Base-by-base conservation (phyloP, 2,329 filamentous ascomycete species). In the Fragosphaeria purpurea region DNA sequence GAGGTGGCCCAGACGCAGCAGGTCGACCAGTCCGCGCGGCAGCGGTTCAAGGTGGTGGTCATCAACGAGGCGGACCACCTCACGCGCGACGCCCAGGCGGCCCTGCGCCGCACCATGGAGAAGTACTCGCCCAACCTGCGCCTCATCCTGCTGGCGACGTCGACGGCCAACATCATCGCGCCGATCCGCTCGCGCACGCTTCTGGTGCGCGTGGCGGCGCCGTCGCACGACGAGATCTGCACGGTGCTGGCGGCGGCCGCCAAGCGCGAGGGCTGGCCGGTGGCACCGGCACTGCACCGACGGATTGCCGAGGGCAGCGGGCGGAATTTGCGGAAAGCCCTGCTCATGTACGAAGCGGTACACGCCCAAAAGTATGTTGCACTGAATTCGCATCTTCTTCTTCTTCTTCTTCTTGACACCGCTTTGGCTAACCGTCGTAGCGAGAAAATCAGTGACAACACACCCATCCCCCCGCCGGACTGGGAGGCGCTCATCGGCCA, bases 1-100 rank as follows among this genome's bases (percentile, higher is more conserved):
- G 93, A 98, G 68, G 91, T 98, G 5, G 93, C 94, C 34, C 94
- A 98, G 69, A 98, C 93, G 48, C 93, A 98, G 66, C 94, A 98
- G 70, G 93, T 98, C n/a, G 93, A 98, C 66, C 76, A 93, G 58
- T 77, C 82, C 10, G 94, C 94, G 12, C 86, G 82, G 65, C 93
- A 98, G 66, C 80, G 83, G 43, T 98, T 98, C 78, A 98, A 98
- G 70, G 90, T 98, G 1, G 93, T 98, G 1, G 91, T 98, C 38
- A 97, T 98, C 75, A 98, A 98, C 61, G 93, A 98, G 73, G 93
- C 93, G 7, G 94, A 98, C 64, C 87, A 95, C 63, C 76, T 98
- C 57, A 93, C 85, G 4, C 76, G 93, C 56, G 93, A 98, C 74
- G 93, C 93, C 4, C 93, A 98, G 70, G 93, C 94, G 0, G 94